Evolutionary conservation across 257 asterid species (phyloP), one percentile per base, ranked within the genome.

Genomic region (Leptodermis oblonga): DNA sequence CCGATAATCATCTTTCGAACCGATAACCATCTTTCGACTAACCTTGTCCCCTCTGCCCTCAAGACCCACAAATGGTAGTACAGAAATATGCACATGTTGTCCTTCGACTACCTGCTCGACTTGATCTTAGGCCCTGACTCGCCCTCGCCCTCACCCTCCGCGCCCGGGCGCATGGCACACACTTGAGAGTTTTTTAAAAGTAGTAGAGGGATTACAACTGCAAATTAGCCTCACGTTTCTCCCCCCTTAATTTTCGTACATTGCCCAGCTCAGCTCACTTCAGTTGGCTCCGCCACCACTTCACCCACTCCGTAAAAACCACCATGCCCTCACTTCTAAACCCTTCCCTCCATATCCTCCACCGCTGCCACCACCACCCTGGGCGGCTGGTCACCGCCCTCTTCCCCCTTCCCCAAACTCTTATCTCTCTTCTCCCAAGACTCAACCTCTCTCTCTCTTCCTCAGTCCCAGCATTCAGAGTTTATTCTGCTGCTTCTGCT

Each of bases 341-440:
- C 83, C 78, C 83, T 76, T 83, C 87, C 69, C 70, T 75, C 85
- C 86, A 86, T 78, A 77, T 75, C 90, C 80, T 75, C 86, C 85
- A 77, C 81, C 86, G 69, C 83, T 75, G 62, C 78, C 75, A 62
- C 58, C 71, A 48, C 56, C 63, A 33, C 70, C 69, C 68, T 72
- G 75, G 64, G 73, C 76, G 81, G 75, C 73, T 73, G 73, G 70
- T 67, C 72, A 58, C 78, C 62, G 79, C 70, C 36, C 75, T 69
- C 18, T 78, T 73, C 45, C 77, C 77, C 10, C 81, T 67, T 22
- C 73, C 77, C 34, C 68, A n/a, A 36, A 59, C 62, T 59, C 23
- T 66, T 33, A 25, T 63, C 63, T 48, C 73, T 5, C 64, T 69
- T 22, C 55, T 42, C 71, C 74, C 78, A 48, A 41, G 48, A 14